Base-by-base conservation (phyloP, 2,329 filamentous ascomycete genomes). In the Colletotrichum costaricense region DNA sequence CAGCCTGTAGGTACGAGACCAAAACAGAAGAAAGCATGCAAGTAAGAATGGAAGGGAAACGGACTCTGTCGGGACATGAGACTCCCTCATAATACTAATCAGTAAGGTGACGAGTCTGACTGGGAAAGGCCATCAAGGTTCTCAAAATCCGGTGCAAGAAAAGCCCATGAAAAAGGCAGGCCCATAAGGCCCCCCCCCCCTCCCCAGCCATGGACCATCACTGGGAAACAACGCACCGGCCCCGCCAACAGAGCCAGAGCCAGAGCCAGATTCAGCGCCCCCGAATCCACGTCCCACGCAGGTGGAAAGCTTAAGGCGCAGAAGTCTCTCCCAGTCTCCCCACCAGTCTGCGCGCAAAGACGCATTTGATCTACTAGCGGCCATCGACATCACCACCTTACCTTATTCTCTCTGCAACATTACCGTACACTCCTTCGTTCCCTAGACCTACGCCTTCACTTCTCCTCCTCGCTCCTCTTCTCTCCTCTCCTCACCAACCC, bases 251-350 rank as follows among this genome's bases (percentile, higher is more conserved):
- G 66, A 59, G 66, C 58, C 65, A 63, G 58, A 60, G 11, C 46
- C 65, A 54, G 58, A 59, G 66, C 58, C 65, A 63, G 58, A 60
- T 16, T 22, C 65, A 54, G 58, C 30, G 46, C 67, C 55, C 7
- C 60, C 60, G 19, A 73, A 60, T 60, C 67, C 70, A 73, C 60
- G 42, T 69, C 55, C 58, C 30, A 49, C 59, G 38, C 70, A 49
- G 70, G 52, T 57, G 16, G 67, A 66, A 70, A 73, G 70, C 60
- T 73, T 73, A 73, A 62, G 70, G 70, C 52, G 55, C 66, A 69
- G 57, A 63, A 56, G 35, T 24, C 35, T 42, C 58, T 69, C 52
- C 65, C 38, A 58, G 14, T 35, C 60, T 22, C 59, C 66, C 65
- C 54, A 69, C 54, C 30, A 19, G 8, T 33, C 42, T 42, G 26